Evolutionary conservation across 306 rosid genomes (phyloP).

Genomic region (Prunus mira): DNA sequence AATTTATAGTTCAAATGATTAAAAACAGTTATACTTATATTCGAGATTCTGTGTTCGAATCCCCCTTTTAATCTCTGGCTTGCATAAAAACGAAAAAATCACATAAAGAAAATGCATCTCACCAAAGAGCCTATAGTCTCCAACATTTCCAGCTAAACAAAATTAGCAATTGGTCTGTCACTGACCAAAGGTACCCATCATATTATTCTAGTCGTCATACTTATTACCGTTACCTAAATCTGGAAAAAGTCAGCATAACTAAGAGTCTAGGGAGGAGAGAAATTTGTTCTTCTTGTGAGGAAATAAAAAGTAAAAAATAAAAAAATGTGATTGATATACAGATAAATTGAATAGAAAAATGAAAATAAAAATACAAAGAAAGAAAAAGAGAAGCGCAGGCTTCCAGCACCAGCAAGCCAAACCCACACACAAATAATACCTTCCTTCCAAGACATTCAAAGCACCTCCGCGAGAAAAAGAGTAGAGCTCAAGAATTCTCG

Average conservation of each 20-base stretch:
- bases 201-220: conserved; percentile 12
- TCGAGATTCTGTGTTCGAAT: too few species aligned
- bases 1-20: accelerated
- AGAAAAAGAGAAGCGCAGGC: background rate
- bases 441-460: conserved; percentile 60
- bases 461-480: conserved; percentile 20
- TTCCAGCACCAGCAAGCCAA: conserved; percentile 13
- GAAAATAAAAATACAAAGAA: background rate
- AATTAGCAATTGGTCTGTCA: background rate
- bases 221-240: conserved; percentile 30
- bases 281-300: background rate
- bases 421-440: conserved; percentile 29
- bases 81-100: too few species aligned
- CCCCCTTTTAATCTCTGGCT: too few species aligned
- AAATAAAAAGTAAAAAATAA: background rate
- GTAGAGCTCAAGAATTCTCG: conserved; percentile 34
- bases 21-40: too few species aligned
- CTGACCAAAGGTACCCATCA: background rate
- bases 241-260: conserved; percentile 15
- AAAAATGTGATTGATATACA: too few species aligned
- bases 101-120: too few species aligned
- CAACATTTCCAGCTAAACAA: background rate
- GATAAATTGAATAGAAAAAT: background rate
- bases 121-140: background rate
- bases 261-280: conserved; percentile 2